Percentiles rank a stretch among this genome's conserved stretches.
phyloP scores from a whole-genome alignment of 1,139 yeast genomes.

The Taphrina deformans region DNA sequence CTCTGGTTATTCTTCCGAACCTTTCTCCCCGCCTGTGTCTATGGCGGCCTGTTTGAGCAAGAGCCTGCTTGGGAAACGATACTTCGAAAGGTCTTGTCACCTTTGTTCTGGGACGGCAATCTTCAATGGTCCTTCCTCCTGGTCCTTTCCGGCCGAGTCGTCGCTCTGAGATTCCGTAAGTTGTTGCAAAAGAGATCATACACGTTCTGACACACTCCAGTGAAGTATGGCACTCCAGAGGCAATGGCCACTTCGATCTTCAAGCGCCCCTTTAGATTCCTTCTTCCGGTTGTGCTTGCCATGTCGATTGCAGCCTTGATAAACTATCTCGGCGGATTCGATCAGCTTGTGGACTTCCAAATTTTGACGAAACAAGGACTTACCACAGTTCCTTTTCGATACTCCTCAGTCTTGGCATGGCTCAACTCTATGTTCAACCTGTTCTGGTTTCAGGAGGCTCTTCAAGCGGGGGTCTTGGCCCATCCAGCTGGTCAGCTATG shows the following conservation, averaged over 20 bases:
- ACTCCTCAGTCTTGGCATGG: background rate
- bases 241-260: background rate
- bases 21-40: background rate
- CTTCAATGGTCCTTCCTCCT: slow-evolving; percentile 1
- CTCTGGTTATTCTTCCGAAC: background rate
- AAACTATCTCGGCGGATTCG: background rate
- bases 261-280: background rate
- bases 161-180: background rate
- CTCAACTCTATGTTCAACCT: slow-evolving; percentile 12
- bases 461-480: slow-evolving; percentile 6
- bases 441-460: slow-evolving; percentile 4
- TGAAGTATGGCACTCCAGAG: background rate
- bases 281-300: background rate
- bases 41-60: background rate
- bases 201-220: background rate
- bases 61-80: background rate
- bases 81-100: background rate
- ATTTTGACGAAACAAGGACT: background rate
- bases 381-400: background rate
- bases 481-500: background rate
- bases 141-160: background rate
- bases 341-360: background rate
- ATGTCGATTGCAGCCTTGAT: background rate
- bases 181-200: background rate
- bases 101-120: slow-evolving; percentile 1